Evolutionary conservation across 768 basidiomycete genomes (phyloP).

Genomic region (Tremella fuciformis): DNA sequence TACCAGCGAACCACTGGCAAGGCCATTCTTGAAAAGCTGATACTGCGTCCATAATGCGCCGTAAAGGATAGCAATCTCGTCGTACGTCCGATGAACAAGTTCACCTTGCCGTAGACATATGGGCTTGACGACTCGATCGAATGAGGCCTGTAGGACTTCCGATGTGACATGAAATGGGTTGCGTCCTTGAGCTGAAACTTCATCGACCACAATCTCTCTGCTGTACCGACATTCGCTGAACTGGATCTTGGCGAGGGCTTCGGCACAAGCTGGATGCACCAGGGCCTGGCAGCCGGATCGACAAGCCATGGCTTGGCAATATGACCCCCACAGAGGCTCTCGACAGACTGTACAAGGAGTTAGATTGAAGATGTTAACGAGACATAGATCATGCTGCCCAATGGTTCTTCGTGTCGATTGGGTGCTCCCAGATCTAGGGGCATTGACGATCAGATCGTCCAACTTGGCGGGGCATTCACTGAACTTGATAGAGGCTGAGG

Average conservation of each 20-base stretch:
- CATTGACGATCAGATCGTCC: constrained; percentile 20
- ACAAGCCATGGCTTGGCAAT: constrained; percentile 66
- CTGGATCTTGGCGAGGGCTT: constrained; percentile 19
- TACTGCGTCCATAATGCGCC: constrained; percentile 66
- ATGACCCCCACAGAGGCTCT: constrained; percentile 70
- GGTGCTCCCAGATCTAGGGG: constrained; percentile 4
- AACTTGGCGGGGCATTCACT: constrained; percentile 12
- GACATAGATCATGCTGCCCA: constrained; percentile 59
- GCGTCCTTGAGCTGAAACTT: constrained; percentile 16
- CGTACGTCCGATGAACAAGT: constrained; percentile 59
- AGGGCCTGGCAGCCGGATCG: constrained; percentile 60
- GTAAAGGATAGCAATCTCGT: constrained; percentile 66
- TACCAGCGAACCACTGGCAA: constrained; percentile 63
- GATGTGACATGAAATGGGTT: constrained; percentile 23
- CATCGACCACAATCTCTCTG: constrained; percentile 26
- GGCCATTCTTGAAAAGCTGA: constrained; percentile 65
- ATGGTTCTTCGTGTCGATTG: constrained; percentile 24
- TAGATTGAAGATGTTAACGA: constrained; percentile 69
- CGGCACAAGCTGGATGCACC: constrained; percentile 60
- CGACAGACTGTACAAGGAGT: constrained; percentile 68
- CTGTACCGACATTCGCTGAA: constrained; percentile 51
- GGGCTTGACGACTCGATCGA: background rate
- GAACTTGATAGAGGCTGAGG: constrained; percentile 25
- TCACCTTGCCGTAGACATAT: constrained; percentile 45
- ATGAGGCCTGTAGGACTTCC: constrained; percentile 10